phyloP scores from a whole-genome alignment of 1,284 basidiomycete genomes.

The Boletellus deceptivus region DNA sequence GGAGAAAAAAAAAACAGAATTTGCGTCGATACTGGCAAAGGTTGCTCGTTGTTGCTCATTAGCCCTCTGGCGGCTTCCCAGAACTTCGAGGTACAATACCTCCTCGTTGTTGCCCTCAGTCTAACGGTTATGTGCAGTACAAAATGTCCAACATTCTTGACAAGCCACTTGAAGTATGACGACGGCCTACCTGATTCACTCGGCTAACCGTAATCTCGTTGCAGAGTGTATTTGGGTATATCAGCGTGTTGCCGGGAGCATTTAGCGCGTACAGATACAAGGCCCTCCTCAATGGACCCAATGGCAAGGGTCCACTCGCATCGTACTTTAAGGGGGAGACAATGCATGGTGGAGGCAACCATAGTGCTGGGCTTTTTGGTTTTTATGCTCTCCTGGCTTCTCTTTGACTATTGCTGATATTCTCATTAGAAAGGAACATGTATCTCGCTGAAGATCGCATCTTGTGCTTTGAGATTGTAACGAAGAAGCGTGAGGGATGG shows the following conservation, averaged over 20 bases:
- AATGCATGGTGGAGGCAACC: constrained; percentile 69
- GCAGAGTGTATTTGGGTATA: constrained; percentile 87
- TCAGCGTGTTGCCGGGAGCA: constrained; percentile 86
- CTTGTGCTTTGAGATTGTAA: constrained; percentile 95
- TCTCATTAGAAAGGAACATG: constrained; percentile 73
- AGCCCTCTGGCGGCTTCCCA: constrained; percentile 90
- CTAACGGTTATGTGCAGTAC: constrained; percentile 46
- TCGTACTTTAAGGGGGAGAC: constrained; percentile 90
- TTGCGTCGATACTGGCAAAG: constrained; percentile 79
- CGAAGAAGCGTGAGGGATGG: constrained; percentile 84
- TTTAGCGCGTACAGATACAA: constrained; percentile 92
- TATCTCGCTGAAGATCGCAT: constrained; percentile 94
- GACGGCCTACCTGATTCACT: not conserved
- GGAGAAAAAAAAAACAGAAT: too few species aligned
- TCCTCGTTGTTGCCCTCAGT: not conserved
- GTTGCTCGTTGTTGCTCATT: constrained; percentile 75
- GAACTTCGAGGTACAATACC: constrained; percentile 71
- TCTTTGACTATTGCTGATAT: constrained; percentile 9
- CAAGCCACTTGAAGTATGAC: constrained; percentile 79
- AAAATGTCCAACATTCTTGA: constrained; percentile 94
- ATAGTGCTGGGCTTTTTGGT: constrained; percentile 69
- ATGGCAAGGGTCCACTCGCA: constrained; percentile 85
- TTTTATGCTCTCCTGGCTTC: constrained; percentile 7
- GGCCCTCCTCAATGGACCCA: constrained; percentile 76
- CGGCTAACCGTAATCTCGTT: not conserved